Evolutionary conservation across 129 eudicot genomes (phyloP), one percentile per base, ranked within the genome.

Genomic region (Heracleum sosnowskyi): DNA sequence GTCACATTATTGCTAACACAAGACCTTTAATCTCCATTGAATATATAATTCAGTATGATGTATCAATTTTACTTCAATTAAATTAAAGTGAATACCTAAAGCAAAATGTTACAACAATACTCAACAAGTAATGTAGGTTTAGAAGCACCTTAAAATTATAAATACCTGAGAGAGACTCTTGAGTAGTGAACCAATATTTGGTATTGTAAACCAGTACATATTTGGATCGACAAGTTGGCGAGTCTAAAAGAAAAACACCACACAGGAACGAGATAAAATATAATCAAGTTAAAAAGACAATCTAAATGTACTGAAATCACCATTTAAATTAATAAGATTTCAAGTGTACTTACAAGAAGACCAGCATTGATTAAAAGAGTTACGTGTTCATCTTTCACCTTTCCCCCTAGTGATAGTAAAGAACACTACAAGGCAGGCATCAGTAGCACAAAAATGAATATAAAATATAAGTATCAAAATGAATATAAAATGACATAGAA

Each of bases 161-260:
- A 79, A 39, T 83, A 96, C 99, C 99, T 96, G 97, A 28, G 95
- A 81, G 51, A 96, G 86, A 78, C 90, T 96, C 86, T 92, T 96
- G 81, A 96, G 95, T 60, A 96, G 84, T 13, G 95, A 86, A 66
- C 99, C 99, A 69, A 92, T 85, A 86, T 84, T 89, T 74, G 99
- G 99, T 84, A 96, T 96, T 75, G 95, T 88, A 79, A 96, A 92
- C 99, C 99, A 96, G 84, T 96, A 96, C 91, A 89, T 90, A 79
- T 89, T 85, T 46, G 89, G 90, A 82, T 92, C 97, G 26, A 96
- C 88, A 79, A 96, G 97, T 87, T 96, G 99, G 35, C 99, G 93
- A 69, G 96, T 90, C 99, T 96, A 76, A 53, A 83, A 85, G 35
- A 36, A 45, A 81, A 74, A 76, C 46, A 70, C 26, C 64, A 82